These are phyloP conservation scores for Paecilomyces niveus DNA, from an alignment of 2,329 filamentous ascomycete genomes.

Conservation along the genomic window DNA sequence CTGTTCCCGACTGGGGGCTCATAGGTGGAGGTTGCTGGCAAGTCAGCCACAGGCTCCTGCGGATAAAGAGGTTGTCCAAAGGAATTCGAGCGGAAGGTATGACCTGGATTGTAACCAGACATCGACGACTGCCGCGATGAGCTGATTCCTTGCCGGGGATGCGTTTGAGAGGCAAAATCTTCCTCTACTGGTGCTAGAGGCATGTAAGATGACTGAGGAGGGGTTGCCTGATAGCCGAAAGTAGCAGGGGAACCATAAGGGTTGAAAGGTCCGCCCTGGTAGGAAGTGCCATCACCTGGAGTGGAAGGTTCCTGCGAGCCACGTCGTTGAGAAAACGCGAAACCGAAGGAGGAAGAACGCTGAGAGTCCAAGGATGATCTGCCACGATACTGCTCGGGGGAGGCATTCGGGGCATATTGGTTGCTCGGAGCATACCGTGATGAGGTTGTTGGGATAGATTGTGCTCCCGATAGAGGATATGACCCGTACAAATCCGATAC, in stretches of 20 bases:
- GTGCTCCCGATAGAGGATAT: constrained; percentile 35
- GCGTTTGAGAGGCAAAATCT: constrained; percentile 21
- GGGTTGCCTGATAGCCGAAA: constrained; percentile 28
- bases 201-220: constrained; percentile 30
- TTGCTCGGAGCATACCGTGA: constrained; percentile 39
- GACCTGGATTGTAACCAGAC: constrained; percentile 20
- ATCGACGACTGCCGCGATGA: constrained; percentile 16
- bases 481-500: constrained; percentile 67
- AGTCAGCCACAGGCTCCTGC: constrained; percentile 11
- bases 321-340: constrained; percentile 26
- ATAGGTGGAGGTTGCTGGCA: constrained; percentile 25
- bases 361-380: constrained; percentile 44
- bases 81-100: constrained; percentile 1
- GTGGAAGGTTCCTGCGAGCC: constrained; percentile 31
- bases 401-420: constrained; percentile 43
- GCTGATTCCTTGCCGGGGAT: constrained; percentile 10
- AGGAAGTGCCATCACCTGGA: constrained; percentile 24
- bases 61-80: constrained; percentile 16
- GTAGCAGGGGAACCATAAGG: constrained; percentile 24
- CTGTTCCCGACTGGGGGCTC: constrained; percentile 20
- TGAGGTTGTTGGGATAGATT: constrained; percentile 18
- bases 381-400: constrained; percentile 44
- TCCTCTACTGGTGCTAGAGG: constrained; percentile 35
- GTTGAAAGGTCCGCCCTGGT: constrained; percentile 18
- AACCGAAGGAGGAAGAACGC: constrained; percentile 32